Evolutionary conservation across 2,329 filamentous ascomycete genomes (phyloP).

Genomic region (Juglanconis sp.): DNA sequence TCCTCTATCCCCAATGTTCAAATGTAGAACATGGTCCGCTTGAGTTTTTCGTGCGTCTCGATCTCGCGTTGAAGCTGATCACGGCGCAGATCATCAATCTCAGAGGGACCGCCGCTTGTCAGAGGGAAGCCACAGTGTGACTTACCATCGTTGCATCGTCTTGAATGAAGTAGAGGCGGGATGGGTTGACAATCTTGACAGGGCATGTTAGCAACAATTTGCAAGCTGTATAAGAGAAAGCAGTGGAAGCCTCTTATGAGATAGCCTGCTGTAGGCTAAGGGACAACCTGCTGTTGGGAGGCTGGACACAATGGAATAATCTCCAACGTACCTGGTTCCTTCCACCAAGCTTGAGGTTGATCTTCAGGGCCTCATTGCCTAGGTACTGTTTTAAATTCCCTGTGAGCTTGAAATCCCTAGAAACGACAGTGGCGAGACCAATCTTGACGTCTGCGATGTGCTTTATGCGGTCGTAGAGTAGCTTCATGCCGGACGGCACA

Average conservation of each 20-base stretch:
- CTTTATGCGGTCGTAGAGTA: slow-evolving; percentile 57
- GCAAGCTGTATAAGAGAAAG: slow-evolving; percentile 47
- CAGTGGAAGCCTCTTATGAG: slow-evolving; percentile 45
- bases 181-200: slow-evolving; percentile 33
- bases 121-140: slow-evolving; percentile 15
- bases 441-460: slow-evolving; percentile 50
- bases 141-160: slow-evolving; percentile 63
- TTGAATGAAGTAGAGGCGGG: slow-evolving; percentile 48
- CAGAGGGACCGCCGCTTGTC: not conserved
- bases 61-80: not conserved
- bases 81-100: slow-evolving; percentile 8
- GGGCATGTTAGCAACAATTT: slow-evolving; percentile 67
- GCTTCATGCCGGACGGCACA: slow-evolving; percentile 36
- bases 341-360: slow-evolving; percentile 64
- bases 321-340: slow-evolving; percentile 50
- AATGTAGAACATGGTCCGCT: slow-evolving; percentile 42
- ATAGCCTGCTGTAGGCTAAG: no score
- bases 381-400: slow-evolving; percentile 42
- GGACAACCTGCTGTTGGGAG: no score
- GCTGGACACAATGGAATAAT: no score
- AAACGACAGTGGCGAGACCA: slow-evolving; percentile 59
- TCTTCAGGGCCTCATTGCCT: slow-evolving; percentile 56
- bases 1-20: slow-evolving; percentile 19
- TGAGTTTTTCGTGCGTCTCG: slow-evolving; percentile 30
- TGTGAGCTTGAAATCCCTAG: slow-evolving; percentile 46